Evolutionary conservation across 2,329 filamentous ascomycete genomes (phyloP).

Genomic region (Eutypella sp.): DNA sequence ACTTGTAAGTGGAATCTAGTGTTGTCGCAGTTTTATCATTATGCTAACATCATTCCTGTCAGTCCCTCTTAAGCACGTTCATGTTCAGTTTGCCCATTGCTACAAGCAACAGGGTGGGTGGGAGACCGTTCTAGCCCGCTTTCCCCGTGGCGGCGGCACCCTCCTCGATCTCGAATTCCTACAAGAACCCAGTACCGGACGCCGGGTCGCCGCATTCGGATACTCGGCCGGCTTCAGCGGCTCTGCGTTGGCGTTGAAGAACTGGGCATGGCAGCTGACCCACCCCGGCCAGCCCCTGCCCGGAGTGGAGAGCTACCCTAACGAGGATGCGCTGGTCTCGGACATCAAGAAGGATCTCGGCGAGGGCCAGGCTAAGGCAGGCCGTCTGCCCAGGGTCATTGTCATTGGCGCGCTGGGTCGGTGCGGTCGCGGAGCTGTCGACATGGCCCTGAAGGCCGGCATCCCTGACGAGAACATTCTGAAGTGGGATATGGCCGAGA

Average conservation of each 20-base stretch:
- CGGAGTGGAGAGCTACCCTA: conserved; percentile 2
- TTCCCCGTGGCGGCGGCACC: conserved; percentile 1
- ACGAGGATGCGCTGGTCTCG: not conserved
- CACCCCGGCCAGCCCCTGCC: conserved; percentile 4
- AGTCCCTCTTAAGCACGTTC: conserved; percentile 53
- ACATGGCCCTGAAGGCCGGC: conserved; percentile 1
- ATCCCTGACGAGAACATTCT: conserved; percentile 1
- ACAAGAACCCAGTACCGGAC: not conserved
- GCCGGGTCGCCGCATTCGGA: conserved; percentile 5
- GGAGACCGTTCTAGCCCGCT: conserved; percentile 4
- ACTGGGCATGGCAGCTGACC: conserved; percentile 5
- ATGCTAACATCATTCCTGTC: not conserved
- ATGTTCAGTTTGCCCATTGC: conserved; percentile 27
- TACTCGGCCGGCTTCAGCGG: conserved; percentile 5
- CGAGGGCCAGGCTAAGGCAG: conserved; percentile 2
- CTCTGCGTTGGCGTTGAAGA: conserved; percentile 3
- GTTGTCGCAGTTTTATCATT: no score
- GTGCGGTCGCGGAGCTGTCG: conserved; percentile 4
- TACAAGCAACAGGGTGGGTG: conserved; percentile 5
- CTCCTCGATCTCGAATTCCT: conserved; percentile 8
- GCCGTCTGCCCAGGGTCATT: conserved; percentile 3
- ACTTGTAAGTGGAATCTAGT: not conserved
- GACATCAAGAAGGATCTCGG: not conserved
- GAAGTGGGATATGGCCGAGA: conserved; percentile 6
- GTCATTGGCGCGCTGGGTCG: conserved; percentile 7